Evolutionary conservation across 352 stramenopile species (phyloP), one percentile per base, ranked within the genome.

Genomic region (Globisporangium paroecandrum): DNA sequence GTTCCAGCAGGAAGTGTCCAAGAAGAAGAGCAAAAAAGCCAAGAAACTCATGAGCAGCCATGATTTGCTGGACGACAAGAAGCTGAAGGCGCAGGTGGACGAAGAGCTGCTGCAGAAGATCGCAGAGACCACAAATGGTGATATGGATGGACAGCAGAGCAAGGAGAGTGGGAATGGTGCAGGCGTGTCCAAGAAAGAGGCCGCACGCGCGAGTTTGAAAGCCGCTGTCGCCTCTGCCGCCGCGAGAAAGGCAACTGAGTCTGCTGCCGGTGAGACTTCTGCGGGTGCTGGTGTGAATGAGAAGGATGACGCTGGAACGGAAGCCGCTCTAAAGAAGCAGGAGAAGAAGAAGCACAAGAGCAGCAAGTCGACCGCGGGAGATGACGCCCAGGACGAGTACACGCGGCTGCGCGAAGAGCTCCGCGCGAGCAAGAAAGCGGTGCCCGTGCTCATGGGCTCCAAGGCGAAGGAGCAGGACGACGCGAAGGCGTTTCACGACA

Each of bases 21-120:
- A 67, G 34, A 84, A 80, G 66, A 83, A 80, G 58, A 74, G 66
- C 18, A 92, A 89, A 56, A 85, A 66, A 58, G 22, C 27, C 55
- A 79, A 73, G 60, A 82, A 73, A 63, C 90, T 89, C 69, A 81
- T 87, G 66, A 92, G 87, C 69, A 90, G 83, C 68, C 83, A 94
- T 51, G 83, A 94, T 38, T 61, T 93, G 24, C 65, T 89, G 12
- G 70, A 85, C 4, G 82, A 94, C 65, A 76, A 70, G 15, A 90
- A 88, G 36, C 70, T 93, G 18, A 89, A 87, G 66, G 54, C 76
- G 1, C 63, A 91, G 43, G 85, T 90, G 47, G 83, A 94, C 75
- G 63, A 76, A 10, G 60, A 79, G 59, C 68, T 93, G 20, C 66
- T 83, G 46, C 73, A 87, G 38, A 88, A 79, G 60, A 79, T 90